Conservation (phyloP, 257 asterid genomes). For the Solanum sejunctum region DNA sequence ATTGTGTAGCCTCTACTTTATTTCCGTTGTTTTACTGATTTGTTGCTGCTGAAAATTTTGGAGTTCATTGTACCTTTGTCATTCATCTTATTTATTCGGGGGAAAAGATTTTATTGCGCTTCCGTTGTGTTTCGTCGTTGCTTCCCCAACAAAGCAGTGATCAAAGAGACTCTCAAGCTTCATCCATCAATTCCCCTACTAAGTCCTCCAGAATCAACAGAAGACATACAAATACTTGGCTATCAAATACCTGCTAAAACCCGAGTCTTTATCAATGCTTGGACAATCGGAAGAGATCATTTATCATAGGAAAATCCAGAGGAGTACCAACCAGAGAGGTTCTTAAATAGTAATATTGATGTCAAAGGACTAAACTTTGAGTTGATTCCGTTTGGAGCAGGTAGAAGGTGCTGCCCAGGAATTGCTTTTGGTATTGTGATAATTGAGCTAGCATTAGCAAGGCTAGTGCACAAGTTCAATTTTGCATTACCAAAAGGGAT, state of each 20-base stretch:
- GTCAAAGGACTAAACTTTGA: conserved; percentile 29
- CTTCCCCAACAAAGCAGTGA: conserved; percentile 33
- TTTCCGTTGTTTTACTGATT: no score
- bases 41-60: no score
- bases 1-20: no score
- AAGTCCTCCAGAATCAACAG: conserved; percentile 27
- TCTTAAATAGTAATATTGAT: conserved; percentile 14
- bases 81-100: no score
- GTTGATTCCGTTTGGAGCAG: conserved; percentile 45
- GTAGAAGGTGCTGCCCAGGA: conserved; percentile 48
- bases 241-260: conserved; percentile 23
- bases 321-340: conserved; percentile 36
- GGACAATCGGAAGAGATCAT: conserved; percentile 42
- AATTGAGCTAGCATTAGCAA: conserved; percentile 22
- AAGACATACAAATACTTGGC: conserved; percentile 21
- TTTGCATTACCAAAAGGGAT: conserved; percentile 13
- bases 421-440: conserved; percentile 7
- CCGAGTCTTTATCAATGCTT: conserved; percentile 21
- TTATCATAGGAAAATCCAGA: conserved; percentile 28
- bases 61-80: no score
- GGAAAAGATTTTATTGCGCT: no score
- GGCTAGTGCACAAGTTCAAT: conserved; percentile 21
- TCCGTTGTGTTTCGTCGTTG: no score
- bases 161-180: conserved; percentile 30
- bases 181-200: conserved; percentile 30